Base-by-base conservation (phyloP, 2,329 filamentous ascomycete species). In the Fonsecaea pedrosoi region DNA sequence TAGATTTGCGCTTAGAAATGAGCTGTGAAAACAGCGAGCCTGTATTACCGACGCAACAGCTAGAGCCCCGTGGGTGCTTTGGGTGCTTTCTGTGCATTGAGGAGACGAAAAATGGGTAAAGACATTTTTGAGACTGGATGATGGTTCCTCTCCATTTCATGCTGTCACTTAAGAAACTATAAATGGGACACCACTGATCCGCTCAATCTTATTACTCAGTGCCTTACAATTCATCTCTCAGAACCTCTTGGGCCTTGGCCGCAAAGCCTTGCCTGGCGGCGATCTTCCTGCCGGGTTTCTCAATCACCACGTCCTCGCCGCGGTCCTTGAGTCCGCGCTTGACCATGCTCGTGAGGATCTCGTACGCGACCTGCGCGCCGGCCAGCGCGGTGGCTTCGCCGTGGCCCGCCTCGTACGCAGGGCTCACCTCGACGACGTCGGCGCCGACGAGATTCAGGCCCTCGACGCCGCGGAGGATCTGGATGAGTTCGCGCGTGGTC, bases 351-450 rank as follows among this genome's bases (percentile, higher is more conserved):
- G 89, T 96, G 76, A 96, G 78, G n/a, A 96, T 85, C 82, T 96
- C 93, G 77, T 90, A 96, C 0, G 87, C 91, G 45, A 96, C 86
- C 83, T 96, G 92, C 48, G 92, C 92, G 1, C 88, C 93, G 15
- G 92, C 92, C 70, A 96, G 79, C 12, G 92, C 91, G 45, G 92
- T 97, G 74, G 89, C 89, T 81, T 96, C 93, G 1, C 89, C 91
- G 6, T 82, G 82, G 10, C 90, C 89, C 6, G 37, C 42, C 82
- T 97, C 92, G 76, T 96, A 97, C 12, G 90, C 90, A 0, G 93
- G 93, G 53, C 90, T 88, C 8, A 96, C 92, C 82, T 97, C 94
- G 4, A 97, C 94, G 57, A 97, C 87, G 79, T 97, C 94, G 0
- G 92, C 94, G 1, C 92, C 94, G 3, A 97, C 91, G 3, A 97